Base-by-base conservation (phyloP, 1,139 yeast genomes). In the Yamadazyma diddensiae region DNA sequence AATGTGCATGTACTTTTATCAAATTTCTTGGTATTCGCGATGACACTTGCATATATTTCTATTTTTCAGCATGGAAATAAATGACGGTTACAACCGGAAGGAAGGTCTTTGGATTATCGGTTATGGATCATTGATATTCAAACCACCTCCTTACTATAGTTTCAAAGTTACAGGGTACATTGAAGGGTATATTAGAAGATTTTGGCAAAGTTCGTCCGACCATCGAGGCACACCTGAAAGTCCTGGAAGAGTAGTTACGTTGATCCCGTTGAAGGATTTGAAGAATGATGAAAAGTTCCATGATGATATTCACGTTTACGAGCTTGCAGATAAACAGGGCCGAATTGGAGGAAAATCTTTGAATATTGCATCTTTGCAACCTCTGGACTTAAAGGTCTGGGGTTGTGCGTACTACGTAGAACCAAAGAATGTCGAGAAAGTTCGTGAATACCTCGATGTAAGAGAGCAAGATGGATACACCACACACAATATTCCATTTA, bases 391-490 rank as follows among this genome's bases (percentile, higher is more conserved):
- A 33, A 60, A 57, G 35, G 84, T 84, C 0, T 76, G 85, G 78
- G 95, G 94, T 0, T 86, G 87, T 32, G 94, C 94, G 0, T 79
- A 82, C 48, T 80, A 82, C 48, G 82, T 90, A n/a, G 79, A 79
- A 2, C 74, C 86, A 0, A 74, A 77, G 34, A 52, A 73, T 34
- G 90, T 82, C 0, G 59, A 58, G 3, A 71, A 70, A 41, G 94
- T 87, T 11, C 64, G 68, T 25, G 78, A 73, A 11, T 82, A 87
- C 46, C 65, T 90, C 28, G 94, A 88, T 49, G 67, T 78, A 12
- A 65, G 97, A 32, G 97, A 90, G 49, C 87, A 88, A 53, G 88
- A 87, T 50, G 97, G 97, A 0, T 90, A 90, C 55, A 68, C 87
- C 0, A 64, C 77, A 2, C 86, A 83, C 45, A 58, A 65, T n/a